Conservation (phyloP, 1,139 yeast species). For the Taphrina pruni region DNA sequence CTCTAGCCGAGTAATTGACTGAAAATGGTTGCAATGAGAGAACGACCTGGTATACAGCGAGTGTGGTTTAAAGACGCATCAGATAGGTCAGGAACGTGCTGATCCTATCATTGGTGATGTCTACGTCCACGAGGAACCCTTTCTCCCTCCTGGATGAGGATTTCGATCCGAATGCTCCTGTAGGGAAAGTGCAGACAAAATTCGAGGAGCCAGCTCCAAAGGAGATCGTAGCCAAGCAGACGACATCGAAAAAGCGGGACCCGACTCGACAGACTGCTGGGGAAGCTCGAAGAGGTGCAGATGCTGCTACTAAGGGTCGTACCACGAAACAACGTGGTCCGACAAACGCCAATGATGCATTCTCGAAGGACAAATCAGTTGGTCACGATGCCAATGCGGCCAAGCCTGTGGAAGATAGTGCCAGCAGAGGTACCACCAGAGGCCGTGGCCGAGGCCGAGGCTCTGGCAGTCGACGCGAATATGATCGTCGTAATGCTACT, state of each 20-base stretch:
- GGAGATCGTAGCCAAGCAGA: slow-evolving; percentile 80
- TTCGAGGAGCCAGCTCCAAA: slow-evolving; percentile 57
- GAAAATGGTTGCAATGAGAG: slow-evolving; percentile 7
- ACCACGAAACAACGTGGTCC: slow-evolving; percentile 64
- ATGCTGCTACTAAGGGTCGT: slow-evolving; percentile 54
- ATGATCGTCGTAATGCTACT: slow-evolving; percentile 51
- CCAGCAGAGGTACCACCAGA: slow-evolving; percentile 62
- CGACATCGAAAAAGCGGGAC: slow-evolving; percentile 88
- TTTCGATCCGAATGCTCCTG: slow-evolving; percentile 21
- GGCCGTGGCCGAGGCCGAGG: slow-evolving; percentile 45
- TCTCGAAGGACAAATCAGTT: slow-evolving; percentile 46
- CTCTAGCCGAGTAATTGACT: slow-evolving; percentile 21
- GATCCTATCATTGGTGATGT: slow-evolving; percentile 13
- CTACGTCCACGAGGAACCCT: slow-evolving; percentile 37
- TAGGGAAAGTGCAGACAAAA: slow-evolving; percentile 8
- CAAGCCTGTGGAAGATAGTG: slow-evolving; percentile 51
- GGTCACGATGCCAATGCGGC: slow-evolving; percentile 47
- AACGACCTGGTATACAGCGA: neutral
- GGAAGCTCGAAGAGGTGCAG: slow-evolving; percentile 37
- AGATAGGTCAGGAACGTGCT: neutral
- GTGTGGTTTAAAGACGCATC: too few species aligned
- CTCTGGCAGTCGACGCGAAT: slow-evolving; percentile 52
- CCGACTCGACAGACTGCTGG: slow-evolving; percentile 59
- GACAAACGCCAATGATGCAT: slow-evolving; percentile 54
- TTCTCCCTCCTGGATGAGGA: slow-evolving; percentile 35